Evolutionary conservation across 2,329 filamentous ascomycete species (phyloP), one percentile per base, ranked within the genome.

Genomic region (Hypoxylon sp.): DNA sequence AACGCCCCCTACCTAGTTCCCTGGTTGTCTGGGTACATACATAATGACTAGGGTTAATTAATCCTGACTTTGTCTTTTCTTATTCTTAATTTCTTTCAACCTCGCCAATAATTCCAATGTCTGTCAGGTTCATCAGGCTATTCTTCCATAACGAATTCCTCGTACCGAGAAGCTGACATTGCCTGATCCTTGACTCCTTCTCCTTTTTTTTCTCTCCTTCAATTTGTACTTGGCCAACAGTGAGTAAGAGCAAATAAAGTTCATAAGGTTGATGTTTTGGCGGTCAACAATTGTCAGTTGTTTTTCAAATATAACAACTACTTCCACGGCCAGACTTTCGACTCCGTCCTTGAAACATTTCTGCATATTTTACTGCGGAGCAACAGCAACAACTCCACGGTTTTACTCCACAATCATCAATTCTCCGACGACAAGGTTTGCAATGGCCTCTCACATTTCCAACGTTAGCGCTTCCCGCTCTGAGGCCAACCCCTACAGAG

Each of bases 401-500:
- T 67, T 56, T 42, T 64, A 66, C 59, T 60, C 31, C 53, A 51
- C 52, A 51, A 3, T 24, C 6, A 42, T 60, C 44, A 56, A 58
- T 64, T 65, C 55, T 59, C 58, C 53, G 42, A 52, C 31, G 47
- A 24, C 55, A 37, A 67, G 50, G 50, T 62, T 70, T 59, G 53
- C 54, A 55, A 73, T 73, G 70, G 55, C 51, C 8, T 67, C 65
- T 31, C 50, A 66, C 35, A 37, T 63, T 53, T 52, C 67, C 19
- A 59, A 54, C 17, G 19, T 63, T 44, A 55, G 50, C 59, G 52
- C 35, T 29, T 35, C 19, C 10, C 65, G 67, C 53, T 68, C 71
- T 22, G 53, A 59, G 22, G 60, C 70, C 33, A 72, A 71, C 57
- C 83, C 83, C 39, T 82, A 86, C 77, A 86, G 82, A 72, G 83